phyloP scores from a whole-genome alignment of 345 rosid species.

The Salix dunnii region DNA sequence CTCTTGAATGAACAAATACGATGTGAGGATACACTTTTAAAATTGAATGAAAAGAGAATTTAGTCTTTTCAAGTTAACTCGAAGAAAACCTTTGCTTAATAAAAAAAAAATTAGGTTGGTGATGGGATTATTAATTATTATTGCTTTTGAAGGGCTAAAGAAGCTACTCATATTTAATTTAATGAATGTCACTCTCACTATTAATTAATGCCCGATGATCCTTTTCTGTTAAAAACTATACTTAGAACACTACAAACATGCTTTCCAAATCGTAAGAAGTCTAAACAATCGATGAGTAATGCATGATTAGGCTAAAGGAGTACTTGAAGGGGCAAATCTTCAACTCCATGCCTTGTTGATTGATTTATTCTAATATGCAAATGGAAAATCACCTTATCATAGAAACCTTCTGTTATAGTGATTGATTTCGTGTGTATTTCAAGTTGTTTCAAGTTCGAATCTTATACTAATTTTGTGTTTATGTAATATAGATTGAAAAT shows the following conservation, averaged over 20 bases:
- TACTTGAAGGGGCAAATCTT: not conserved
- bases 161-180: not conserved
- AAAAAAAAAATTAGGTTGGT: not conserved
- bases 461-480: too few species aligned
- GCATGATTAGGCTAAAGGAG: not conserved
- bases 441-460: not conserved
- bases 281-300: not conserved
- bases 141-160: not conserved
- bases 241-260: not conserved
- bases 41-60: too few species aligned
- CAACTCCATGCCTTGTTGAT: not conserved
- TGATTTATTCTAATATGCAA: not conserved
- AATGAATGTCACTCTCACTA: not conserved
- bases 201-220: not conserved
- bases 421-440: too few species aligned
- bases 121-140: not conserved
- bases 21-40: too few species aligned
- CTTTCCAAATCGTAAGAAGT: not conserved
- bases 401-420: too few species aligned
- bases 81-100: too few species aligned
- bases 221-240: not conserved
- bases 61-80: too few species aligned
- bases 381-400: too few species aligned
- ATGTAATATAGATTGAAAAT: too few species aligned
- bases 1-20: too few species aligned